Evolutionary conservation across 2,329 filamentous ascomycete species (phyloP).

Genomic region (Penicillium oxalicum): DNA sequence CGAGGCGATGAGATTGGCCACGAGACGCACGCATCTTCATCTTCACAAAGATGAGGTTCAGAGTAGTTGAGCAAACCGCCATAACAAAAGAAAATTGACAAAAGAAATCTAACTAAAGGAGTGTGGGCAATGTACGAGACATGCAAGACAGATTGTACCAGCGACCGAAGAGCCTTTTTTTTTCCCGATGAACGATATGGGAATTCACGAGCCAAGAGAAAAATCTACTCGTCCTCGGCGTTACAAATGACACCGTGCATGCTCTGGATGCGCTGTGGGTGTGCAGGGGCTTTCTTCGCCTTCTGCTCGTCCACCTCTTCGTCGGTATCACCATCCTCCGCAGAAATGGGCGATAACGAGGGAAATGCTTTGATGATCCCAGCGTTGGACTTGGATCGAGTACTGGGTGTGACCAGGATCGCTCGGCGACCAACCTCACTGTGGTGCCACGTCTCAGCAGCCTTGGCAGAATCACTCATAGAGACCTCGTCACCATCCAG

Average conservation of each 20-base stretch:
- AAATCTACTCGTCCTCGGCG: conserved; percentile 8
- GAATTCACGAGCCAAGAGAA: not conserved
- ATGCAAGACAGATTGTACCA: no score
- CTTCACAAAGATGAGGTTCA: no score
- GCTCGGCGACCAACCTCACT: conserved; percentile 51
- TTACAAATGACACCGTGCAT: conserved; percentile 18
- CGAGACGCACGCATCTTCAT: no score
- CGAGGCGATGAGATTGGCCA: no score
- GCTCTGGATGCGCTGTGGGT: conserved; percentile 54
- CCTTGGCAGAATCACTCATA: conserved; percentile 17
- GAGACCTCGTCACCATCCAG: conserved; percentile 32
- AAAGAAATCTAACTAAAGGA: not conserved
- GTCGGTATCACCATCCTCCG: conserved; percentile 29
- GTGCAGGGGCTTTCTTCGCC: conserved; percentile 22
- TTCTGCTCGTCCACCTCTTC: conserved; percentile 24
- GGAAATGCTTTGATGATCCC: conserved; percentile 52
- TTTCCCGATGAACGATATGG: no score
- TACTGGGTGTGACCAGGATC: conserved; percentile 56
- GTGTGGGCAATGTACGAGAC: no score
- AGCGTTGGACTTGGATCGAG: conserved; percentile 57
- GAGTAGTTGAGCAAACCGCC: no score
- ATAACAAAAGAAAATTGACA: not conserved
- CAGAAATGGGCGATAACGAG: conserved; percentile 29
- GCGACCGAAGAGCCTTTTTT: no score
- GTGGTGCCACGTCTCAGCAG: conserved; percentile 47